Evolutionary conservation across 1,139 yeast genomes (phyloP).

Genomic region (Saccharomyces hybrid): DNA sequence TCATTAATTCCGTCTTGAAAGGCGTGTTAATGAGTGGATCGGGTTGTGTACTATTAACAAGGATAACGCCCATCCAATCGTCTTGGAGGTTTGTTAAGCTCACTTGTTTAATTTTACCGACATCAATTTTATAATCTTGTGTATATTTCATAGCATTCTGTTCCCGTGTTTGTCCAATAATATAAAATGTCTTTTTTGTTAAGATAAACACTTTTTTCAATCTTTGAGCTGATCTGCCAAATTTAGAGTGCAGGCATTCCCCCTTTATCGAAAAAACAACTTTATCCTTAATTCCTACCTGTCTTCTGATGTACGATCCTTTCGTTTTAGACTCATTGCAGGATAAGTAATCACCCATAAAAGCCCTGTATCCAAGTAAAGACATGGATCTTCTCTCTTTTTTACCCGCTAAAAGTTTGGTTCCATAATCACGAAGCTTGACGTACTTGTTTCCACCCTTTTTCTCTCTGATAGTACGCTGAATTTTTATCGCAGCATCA

Average conservation of each 20-base stretch:
- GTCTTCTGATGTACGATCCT: slow-evolving; percentile 61
- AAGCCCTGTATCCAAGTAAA: slow-evolving; percentile 82
- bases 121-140: slow-evolving; percentile 57
- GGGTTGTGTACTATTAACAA: slow-evolving; percentile 50
- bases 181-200: slow-evolving; percentile 52
- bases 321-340: slow-evolving; percentile 68
- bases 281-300: slow-evolving; percentile 60
- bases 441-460: slow-evolving; percentile 76
- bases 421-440: slow-evolving; percentile 79
- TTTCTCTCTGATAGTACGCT: slow-evolving; percentile 75
- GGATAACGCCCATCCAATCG: slow-evolving; percentile 82
- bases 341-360: slow-evolving; percentile 85
- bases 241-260: slow-evolving; percentile 72
- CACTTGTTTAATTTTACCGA: slow-evolving; percentile 53
- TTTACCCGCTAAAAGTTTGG: slow-evolving; percentile 55
- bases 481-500: slow-evolving; percentile 81
- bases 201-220: slow-evolving; percentile 65
- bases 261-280: slow-evolving; percentile 79
- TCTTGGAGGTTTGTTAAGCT: slow-evolving; percentile 74
- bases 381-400: slow-evolving; percentile 90
- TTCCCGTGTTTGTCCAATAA: slow-evolving; percentile 63
- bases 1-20: slow-evolving; percentile 83
- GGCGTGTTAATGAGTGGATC: slow-evolving; percentile 75
- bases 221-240: slow-evolving; percentile 86
- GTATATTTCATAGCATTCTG: slow-evolving; percentile 65